These are phyloP conservation scores for Wickerhamiella hasegawae DNA, from an alignment of 805 yeast genomes.

Conservation along the genomic window DNA sequence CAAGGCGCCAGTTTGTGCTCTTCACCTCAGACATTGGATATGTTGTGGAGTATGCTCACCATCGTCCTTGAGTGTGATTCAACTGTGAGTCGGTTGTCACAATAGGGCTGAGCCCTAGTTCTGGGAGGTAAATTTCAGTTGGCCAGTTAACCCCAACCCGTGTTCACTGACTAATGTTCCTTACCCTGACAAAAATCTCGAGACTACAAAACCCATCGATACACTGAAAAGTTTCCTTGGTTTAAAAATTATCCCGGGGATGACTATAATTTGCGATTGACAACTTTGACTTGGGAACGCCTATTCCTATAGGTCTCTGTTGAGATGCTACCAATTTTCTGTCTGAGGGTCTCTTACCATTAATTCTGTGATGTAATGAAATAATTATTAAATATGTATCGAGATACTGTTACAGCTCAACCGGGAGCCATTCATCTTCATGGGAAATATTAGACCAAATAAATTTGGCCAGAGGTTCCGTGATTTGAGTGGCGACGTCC, in stretches of 20 bases:
- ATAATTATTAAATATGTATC: neutral
- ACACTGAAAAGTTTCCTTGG: slow-evolving; percentile 1
- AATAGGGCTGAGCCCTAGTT: slow-evolving; percentile 1
- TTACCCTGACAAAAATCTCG: too few relatives aligned
- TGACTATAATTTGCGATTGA: slow-evolving; percentile 18
- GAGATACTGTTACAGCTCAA: neutral
- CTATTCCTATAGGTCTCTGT: slow-evolving; percentile 5
- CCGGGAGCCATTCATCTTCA: neutral
- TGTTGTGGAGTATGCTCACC: neutral
- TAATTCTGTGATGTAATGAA: neutral
- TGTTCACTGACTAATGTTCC: neutral
- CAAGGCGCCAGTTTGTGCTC: slow-evolving; percentile 98
- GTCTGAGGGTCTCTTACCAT: slow-evolving; percentile 9
- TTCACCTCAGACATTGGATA: slow-evolving; percentile 28
- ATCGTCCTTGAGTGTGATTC: neutral
- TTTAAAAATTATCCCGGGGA: slow-evolving; percentile 12
- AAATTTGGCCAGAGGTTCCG: slow-evolving; percentile 25
- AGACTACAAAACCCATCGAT: too few relatives aligned
- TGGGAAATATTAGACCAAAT: slow-evolving; percentile 11
- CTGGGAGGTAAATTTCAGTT: neutral
- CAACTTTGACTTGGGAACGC: slow-evolving; percentile 5
- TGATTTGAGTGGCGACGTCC: slow-evolving; percentile 52
- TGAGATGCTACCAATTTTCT: slow-evolving; percentile 10
- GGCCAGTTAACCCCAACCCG: neutral
- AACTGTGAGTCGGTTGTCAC: neutral